Conservation (phyloP, 352 stramenopile species). For the Phytophthora pini region DNA sequence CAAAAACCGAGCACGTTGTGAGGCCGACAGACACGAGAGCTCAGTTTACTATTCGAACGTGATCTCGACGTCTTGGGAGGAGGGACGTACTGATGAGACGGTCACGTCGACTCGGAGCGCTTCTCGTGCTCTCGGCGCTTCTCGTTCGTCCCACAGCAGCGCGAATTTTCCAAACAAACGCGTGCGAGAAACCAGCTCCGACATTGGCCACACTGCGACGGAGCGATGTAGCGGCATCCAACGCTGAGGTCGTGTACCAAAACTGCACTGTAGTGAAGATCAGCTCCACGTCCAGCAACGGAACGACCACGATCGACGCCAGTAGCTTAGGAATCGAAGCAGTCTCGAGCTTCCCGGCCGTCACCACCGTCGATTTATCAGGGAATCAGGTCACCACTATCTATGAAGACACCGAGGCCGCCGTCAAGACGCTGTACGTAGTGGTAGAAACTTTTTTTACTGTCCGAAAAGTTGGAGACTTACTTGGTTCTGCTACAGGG, state of each 20-base stretch:
- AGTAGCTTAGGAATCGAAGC: constrained; percentile 34
- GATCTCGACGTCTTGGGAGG: constrained; percentile 12
- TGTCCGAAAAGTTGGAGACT: constrained; percentile 1
- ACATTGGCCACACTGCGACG: constrained; percentile 30
- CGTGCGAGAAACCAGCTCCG: constrained; percentile 34
- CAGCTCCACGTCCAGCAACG: constrained; percentile 32
- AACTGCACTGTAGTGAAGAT: constrained; percentile 41
- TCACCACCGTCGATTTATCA: constrained; percentile 31
- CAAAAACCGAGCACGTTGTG: constrained; percentile 16
- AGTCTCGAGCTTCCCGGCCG: constrained; percentile 39
- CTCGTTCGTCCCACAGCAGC: constrained; percentile 3
- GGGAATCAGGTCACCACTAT: constrained; percentile 40
- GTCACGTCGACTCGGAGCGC: constrained; percentile 15
- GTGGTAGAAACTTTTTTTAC: background rate
- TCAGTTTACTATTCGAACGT: constrained; percentile 35
- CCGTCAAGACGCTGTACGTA: constrained; percentile 42
- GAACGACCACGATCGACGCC: constrained; percentile 35
- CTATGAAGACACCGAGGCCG: constrained; percentile 30
- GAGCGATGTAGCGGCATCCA: constrained; percentile 12
- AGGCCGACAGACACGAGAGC: background rate
- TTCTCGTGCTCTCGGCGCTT: constrained; percentile 15
- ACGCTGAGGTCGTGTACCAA: constrained; percentile 39
- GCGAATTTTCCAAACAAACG: constrained; percentile 12
- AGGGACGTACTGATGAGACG: constrained; percentile 29
- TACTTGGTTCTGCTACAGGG: constrained; percentile 16